Conservation (phyloP, 169 alveolate species). For the Plasmodium relictum region DNA sequence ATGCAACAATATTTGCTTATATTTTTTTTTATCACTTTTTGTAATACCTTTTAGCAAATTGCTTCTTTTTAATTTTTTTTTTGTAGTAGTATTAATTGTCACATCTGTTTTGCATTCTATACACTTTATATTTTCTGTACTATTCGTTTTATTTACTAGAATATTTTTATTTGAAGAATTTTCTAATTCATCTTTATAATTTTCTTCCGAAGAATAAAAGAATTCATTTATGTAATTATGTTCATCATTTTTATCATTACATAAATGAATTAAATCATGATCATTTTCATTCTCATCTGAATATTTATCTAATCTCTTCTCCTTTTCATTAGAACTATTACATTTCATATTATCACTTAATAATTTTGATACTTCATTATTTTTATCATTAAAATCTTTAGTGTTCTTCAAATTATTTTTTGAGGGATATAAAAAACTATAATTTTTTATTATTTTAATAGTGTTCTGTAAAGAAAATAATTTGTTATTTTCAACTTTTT, state of each 20-base stretch:
- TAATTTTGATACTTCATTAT: not conserved
- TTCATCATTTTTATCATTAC: slow-evolving; percentile 29
- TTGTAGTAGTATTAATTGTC: not conserved
- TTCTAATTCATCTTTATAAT: not conserved
- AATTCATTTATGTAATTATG: slow-evolving; percentile 62
- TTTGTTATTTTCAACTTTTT: slow-evolving; percentile 8
- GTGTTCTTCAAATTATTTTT: slow-evolving; percentile 5
- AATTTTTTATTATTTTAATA: slow-evolving; percentile 38
- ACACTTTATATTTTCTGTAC: not conserved
- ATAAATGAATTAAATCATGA: not conserved
- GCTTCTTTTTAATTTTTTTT: slow-evolving; percentile 28
- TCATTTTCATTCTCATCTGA: not conserved
- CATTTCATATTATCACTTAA: not conserved
- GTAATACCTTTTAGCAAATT: slow-evolving; percentile 65
- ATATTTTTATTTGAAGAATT: not conserved
- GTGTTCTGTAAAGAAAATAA: slow-evolving; percentile 52
- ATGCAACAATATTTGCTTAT: slow-evolving; percentile 42
- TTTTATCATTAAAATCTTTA: not conserved
- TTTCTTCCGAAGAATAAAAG: slow-evolving; percentile 57
- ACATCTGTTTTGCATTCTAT: not conserved
- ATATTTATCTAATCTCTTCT: not conserved
- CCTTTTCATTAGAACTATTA: not conserved
- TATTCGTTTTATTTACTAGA: not conserved
- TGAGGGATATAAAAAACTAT: slow-evolving; percentile 19
- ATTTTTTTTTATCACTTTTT: slow-evolving; percentile 54